Percentiles rank a stretch among this genome's conserved stretches.
Evolutionary conservation across 169 alveolate species (phyloP).

Genomic region (Plasmodium inui): DNA sequence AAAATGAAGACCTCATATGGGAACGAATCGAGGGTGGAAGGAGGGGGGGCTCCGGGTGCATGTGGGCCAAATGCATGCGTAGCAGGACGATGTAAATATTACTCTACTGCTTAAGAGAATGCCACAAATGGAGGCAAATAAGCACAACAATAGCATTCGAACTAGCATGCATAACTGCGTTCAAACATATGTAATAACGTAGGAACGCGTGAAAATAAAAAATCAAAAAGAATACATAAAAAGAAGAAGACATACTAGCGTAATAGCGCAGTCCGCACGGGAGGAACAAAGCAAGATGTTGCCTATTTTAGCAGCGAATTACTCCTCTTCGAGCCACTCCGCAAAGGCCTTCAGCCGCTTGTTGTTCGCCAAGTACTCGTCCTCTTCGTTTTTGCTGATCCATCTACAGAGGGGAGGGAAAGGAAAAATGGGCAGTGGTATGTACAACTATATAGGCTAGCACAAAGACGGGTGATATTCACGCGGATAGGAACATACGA

Average conservation of each 20-base stretch:
- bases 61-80: not conserved
- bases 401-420: constrained; percentile 30
- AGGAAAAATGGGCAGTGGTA: not conserved
- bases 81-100: not conserved
- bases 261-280: not conserved
- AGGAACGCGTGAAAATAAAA: not conserved
- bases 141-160: not conserved
- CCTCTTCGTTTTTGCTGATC: constrained; percentile 31
- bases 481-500: not conserved
- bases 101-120: not conserved
- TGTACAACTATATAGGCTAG: not conserved
- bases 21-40: not conserved
- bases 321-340: constrained; percentile 69
- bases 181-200: not conserved
- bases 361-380: constrained; percentile 51
- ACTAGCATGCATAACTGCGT: not conserved
- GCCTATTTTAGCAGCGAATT: not conserved
- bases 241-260: not conserved
- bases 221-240: not conserved
- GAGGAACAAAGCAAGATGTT: not conserved
- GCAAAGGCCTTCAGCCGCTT: constrained; percentile 72
- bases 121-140: not conserved
- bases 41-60: not conserved
- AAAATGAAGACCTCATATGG: not conserved
- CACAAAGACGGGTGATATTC: not conserved